Base-by-base conservation (phyloP, 2,329 filamentous ascomycete species). In the Alternaria sp. region DNA sequence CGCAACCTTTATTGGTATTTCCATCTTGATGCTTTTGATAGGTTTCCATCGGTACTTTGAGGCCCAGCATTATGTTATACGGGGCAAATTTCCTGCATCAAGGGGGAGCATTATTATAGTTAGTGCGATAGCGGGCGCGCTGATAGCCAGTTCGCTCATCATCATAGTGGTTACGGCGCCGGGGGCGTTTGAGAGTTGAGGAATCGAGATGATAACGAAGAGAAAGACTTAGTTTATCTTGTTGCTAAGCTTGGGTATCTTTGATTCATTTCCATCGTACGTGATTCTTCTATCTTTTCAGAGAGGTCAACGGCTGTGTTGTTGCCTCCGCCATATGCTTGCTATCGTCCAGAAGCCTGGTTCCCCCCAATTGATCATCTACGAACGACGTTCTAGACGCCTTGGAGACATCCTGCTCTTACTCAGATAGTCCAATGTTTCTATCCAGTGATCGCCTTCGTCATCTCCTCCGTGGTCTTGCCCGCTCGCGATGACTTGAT, bases 1-100 rank as follows among this genome's bases (percentile, higher is more conserved):
- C 41, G 87, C 91, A 1, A 89, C 91, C 1, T 95, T 95, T 68
- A 82, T 95, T 41, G 90, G 81, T 39, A 90, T 94, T 68, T 88
- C 88, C 67, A 92, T 94, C 60, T 70, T 94, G 41, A 88, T 93
- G 59, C 82, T 95, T 57, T 83, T 91, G 56, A 83, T 94, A 53
- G 92, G 92, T 7, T 94, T 93, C 76, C 89, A 91, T 73, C 84
- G 92, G 53, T 95, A 93, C 76, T 89, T 92, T 69, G 88, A 92
- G 74, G 86, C 87, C 22, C 92, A 95, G 80, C 85, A 91, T 70
- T 95, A 92, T 86, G 87, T 95, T 24, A 89, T 94, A 61, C 81
- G 86, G 64, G 91, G 91, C 69, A 93, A 93, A 76, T 94, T 94
- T 69, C 91, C 91, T 0, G 91, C 91, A 7, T 91, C 89, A 68